Conservation (phyloP, 148 eudicot species). For the Chenopodium quinoa region DNA sequence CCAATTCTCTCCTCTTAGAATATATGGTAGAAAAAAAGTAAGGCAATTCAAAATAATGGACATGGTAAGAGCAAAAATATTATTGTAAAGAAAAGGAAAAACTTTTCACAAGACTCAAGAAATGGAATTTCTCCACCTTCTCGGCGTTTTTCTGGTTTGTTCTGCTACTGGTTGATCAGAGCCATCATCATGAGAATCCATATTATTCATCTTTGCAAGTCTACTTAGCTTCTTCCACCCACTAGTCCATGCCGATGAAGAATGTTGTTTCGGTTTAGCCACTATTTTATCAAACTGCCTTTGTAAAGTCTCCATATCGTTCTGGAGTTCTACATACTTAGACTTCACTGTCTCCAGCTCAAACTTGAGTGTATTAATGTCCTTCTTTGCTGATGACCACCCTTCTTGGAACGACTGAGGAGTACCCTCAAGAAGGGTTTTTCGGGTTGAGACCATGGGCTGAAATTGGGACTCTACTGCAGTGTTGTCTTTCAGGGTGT, state of each 20-base stretch:
- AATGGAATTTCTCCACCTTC: conserved; percentile 98
- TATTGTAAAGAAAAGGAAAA: not conserved
- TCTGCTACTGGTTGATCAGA: conserved; percentile 39
- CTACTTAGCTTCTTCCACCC: conserved; percentile 94
- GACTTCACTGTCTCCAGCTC: conserved; percentile 81
- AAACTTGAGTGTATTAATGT: conserved; percentile 84
- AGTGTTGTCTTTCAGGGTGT: conserved; percentile 50
- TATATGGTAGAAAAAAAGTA: not conserved
- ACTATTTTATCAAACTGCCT: conserved; percentile 76
- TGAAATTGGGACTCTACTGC: conserved; percentile 50
- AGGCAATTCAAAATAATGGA: not conserved
- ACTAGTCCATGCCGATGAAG: conserved; percentile 66
- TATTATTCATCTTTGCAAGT: conserved; percentile 56
- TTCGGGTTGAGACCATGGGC: conserved; percentile 63
- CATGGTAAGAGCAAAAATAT: not conserved
- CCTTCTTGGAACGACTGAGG: conserved; percentile 99
- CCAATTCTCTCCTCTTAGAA: not conserved
- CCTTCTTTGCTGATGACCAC: conserved; percentile 88
- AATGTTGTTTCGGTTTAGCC: conserved; percentile 56
- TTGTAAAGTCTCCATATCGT: conserved; percentile 74
- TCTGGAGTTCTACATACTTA: conserved; percentile 77
- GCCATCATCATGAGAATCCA: conserved; percentile 47
- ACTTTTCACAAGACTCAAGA: conserved; percentile 42
- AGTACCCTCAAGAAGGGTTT: conserved; percentile 80
- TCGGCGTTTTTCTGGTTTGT: conserved; percentile 51